A percentile compares a stretch with the other conserved stretches of the same genome.
Conservation (phyloP, 2,329 filamentous ascomycete species). For the Onygenales sp. region DNA sequence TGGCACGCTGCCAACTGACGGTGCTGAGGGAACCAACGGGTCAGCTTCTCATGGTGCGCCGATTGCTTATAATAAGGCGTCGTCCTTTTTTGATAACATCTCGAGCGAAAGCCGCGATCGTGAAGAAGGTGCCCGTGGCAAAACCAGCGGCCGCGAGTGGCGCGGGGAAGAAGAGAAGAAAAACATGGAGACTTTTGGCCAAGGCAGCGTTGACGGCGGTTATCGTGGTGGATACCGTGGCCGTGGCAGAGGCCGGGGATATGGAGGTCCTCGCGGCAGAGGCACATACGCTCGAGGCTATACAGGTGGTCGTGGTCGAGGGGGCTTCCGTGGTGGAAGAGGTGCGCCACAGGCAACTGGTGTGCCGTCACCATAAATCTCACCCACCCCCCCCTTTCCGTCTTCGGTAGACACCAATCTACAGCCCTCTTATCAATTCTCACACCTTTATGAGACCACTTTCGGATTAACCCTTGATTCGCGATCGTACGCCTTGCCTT, state of each 20-base stretch:
- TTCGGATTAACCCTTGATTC: background rate
- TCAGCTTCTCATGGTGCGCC: conserved; percentile 31
- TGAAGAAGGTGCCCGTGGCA: conserved; percentile 56
- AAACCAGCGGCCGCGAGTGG: conserved; percentile 76
- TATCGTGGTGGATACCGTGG: conserved; percentile 74
- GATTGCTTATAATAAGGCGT: conserved; percentile 71
- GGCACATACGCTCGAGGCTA: conserved; percentile 39
- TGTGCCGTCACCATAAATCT: conserved; percentile 18
- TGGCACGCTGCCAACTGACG: conserved; percentile 27
- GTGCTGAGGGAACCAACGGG: conserved; percentile 21
- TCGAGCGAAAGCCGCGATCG: conserved; percentile 88
- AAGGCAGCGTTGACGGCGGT: conserved; percentile 83
- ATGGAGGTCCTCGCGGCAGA: conserved; percentile 35
- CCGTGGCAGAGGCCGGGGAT: conserved; percentile 49
- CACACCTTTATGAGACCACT: background rate
- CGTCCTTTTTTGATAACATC: conserved; percentile 97
- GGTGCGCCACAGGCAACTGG: conserved; percentile 29
- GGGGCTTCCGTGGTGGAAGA: conserved; percentile 36
- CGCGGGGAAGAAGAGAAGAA: conserved; percentile 85
- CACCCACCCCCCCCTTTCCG: no score
- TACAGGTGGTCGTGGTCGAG: conserved; percentile 31
- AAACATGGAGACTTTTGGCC: conserved; percentile 96
- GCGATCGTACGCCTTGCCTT: background rate
- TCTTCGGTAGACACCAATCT: background rate
- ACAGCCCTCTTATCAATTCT: background rate